A percentile compares a stretch with the other conserved stretches of the same genome.
Conservation (phyloP, 2,329 filamentous ascomycete genomes). For the Macrophomina phaseolina region DNA sequence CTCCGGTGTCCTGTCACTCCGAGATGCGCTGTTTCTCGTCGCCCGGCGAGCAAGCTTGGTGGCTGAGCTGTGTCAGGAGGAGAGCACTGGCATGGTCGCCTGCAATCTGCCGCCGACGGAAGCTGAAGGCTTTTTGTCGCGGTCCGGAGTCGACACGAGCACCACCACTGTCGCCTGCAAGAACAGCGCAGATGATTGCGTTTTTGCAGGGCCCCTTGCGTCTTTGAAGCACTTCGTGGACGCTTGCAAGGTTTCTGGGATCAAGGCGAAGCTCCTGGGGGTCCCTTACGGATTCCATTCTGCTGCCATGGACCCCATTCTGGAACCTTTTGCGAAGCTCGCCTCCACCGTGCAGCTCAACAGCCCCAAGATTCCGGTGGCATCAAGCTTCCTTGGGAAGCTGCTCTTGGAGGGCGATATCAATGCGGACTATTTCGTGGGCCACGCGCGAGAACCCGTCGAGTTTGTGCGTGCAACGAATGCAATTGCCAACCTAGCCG, state of each 20-base stretch:
- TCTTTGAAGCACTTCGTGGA: slow-evolving; percentile 31
- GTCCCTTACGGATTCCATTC: slow-evolving; percentile 38
- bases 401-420: neutral
- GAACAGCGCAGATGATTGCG: slow-evolving; percentile 30
- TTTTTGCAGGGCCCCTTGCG: slow-evolving; percentile 28
- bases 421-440: neutral
- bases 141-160: too few relatives aligned
- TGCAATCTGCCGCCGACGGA: slow-evolving; percentile 25
- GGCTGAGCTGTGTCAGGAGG: slow-evolving; percentile 31
- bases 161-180: slow-evolving; percentile 29
- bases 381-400: neutral
- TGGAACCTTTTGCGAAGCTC: slow-evolving; percentile 29
- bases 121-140: neutral
- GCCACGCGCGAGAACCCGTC: neutral
- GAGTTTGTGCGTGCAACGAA: neutral
- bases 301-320: slow-evolving; percentile 36
- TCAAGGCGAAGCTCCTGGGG: slow-evolving; percentile 32
- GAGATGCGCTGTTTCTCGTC: slow-evolving; percentile 7
- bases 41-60: slow-evolving; percentile 26
- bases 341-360: slow-evolving; percentile 2
- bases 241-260: slow-evolving; percentile 25
- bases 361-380: neutral
- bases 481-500: neutral
- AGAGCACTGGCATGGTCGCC: slow-evolving; percentile 36
- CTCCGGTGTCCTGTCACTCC: neutral